These are phyloP conservation scores for Lentinula sp. DNA, from an alignment of 768 basidiomycete genomes.

Conservation along the genomic window DNA sequence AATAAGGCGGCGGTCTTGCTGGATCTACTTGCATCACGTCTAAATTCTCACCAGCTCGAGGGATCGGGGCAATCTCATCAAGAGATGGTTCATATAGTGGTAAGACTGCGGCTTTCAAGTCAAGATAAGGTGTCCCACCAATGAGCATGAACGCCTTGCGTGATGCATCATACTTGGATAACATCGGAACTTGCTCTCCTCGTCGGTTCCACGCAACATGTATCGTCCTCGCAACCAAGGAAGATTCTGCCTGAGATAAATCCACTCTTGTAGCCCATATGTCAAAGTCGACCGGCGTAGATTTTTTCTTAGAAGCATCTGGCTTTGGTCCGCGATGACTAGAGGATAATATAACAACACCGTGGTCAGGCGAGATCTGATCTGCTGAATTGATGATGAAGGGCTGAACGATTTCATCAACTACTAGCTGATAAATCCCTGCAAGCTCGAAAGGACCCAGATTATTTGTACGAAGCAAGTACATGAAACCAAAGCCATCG, in stretches of 20 bases:
- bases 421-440: conserved; percentile 46
- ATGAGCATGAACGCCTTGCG: conserved; percentile 47
- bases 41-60: conserved; percentile 52
- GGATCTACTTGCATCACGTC: conserved; percentile 30
- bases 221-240: conserved; percentile 27
- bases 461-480: conserved; percentile 44
- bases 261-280: conserved; percentile 55
- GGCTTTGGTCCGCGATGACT: conserved; percentile 30
- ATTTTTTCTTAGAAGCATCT: conserved; percentile 18
- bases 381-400: conserved; percentile 34
- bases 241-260: conserved; percentile 23
- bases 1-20: conserved; percentile 71
- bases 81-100: conserved; percentile 49
- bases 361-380: conserved; percentile 27
- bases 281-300: conserved; percentile 45
- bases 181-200: conserved; percentile 66
- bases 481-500: conserved; percentile 67
- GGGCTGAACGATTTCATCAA: conserved; percentile 25
- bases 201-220: conserved; percentile 65
- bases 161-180: conserved; percentile 39
- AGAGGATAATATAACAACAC: conserved; percentile 54
- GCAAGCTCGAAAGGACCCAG: conserved; percentile 35
- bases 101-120: conserved; percentile 23
- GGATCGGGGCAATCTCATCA: conserved; percentile 67
- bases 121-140: conserved; percentile 51